Evolutionary conservation across 2,329 filamentous ascomycete species (phyloP).

Genomic region (Colletotrichum musicola): DNA sequence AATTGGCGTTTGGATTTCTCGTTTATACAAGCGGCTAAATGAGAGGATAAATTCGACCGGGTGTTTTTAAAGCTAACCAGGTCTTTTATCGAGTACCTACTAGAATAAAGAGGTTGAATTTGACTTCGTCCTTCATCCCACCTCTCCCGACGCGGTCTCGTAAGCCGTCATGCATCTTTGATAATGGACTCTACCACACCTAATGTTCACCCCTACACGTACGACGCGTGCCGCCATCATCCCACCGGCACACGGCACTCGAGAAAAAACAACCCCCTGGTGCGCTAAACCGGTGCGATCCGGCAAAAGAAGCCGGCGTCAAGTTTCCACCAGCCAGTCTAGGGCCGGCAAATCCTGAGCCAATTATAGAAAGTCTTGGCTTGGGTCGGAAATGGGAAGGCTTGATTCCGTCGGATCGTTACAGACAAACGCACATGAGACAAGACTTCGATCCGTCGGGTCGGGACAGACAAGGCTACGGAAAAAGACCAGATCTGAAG

Average conservation of each 20-base stretch:
- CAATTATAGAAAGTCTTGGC: not conserved
- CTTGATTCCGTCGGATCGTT: too few relatives aligned
- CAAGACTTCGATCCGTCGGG: too few relatives aligned
- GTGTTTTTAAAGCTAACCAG: too few relatives aligned
- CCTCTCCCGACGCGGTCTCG: not conserved
- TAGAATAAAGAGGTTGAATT: not conserved
- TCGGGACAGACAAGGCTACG: not conserved
- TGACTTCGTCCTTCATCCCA: constrained; percentile 2
- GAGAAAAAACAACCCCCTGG: too few relatives aligned
- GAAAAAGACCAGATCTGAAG: not conserved
- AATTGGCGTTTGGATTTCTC: not conserved
- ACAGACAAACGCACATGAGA: too few relatives aligned
- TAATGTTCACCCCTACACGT: not conserved
- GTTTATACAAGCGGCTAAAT: too few relatives aligned
- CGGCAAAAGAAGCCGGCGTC: too few relatives aligned
- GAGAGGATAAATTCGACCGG: not conserved
- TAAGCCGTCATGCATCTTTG: not conserved
- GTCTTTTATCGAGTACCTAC: too few relatives aligned
- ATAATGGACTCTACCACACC: constrained; percentile 3
- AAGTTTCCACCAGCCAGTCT: too few relatives aligned
- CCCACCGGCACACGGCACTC: constrained; percentile 19
- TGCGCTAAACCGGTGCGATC: too few relatives aligned
- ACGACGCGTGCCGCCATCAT: constrained; percentile 11
- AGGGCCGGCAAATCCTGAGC: not conserved
- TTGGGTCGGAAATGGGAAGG: not conserved